Base-by-base conservation (phyloP, 2,329 filamentous ascomycete genomes). In the Amauroascus verrucosus region DNA sequence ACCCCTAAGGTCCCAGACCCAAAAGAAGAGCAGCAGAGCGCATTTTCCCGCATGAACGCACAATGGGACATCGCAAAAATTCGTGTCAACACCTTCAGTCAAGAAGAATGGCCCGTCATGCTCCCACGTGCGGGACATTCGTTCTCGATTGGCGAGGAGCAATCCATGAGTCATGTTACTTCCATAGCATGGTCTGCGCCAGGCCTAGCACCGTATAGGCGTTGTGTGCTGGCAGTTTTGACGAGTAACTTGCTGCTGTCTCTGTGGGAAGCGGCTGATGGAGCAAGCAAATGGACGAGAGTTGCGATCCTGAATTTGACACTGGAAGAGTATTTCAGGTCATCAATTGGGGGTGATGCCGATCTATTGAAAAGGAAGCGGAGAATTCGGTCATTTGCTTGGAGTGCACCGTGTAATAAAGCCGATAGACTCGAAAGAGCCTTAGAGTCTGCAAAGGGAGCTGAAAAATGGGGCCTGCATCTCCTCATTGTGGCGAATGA, bases 81-180 rank as follows among this genome's bases (percentile, higher is more conserved):
- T 53, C 70, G 70, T 41, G 72, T 71, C 51, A 79, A 78, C 58
- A 62, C 71, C 51, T 83, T 82, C 62, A 76, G 74, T 1, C 61
- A 66, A 9, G 64, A 68, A 6, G 80, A 83, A 61, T 75, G 72
- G 71, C 65, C 71, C 0, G 58, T 57, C n/a, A 71, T 73, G 48
- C 63, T 72, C 9, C 74, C 77, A 8, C 70, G 75, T 14, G 67
- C 71, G 11, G 69, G 74, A 28, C 60, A 68, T 13, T 65, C 71
- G 16, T 79, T 77, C 60, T 82, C 79, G 0, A 61, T 82, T 22
- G 80, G 78, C 1, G 77, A 80, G 57, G 80, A 83, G 60, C 74
- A 80, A 50, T 82, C 79, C 0, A 61, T 67, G 1, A 77, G 77
- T 55, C 68, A 68, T 40, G 73, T 78, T 2, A 64, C 71, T n/a